Conservation (phyloP, 345 rosid species). For the Eutrema yunnanense region DNA sequence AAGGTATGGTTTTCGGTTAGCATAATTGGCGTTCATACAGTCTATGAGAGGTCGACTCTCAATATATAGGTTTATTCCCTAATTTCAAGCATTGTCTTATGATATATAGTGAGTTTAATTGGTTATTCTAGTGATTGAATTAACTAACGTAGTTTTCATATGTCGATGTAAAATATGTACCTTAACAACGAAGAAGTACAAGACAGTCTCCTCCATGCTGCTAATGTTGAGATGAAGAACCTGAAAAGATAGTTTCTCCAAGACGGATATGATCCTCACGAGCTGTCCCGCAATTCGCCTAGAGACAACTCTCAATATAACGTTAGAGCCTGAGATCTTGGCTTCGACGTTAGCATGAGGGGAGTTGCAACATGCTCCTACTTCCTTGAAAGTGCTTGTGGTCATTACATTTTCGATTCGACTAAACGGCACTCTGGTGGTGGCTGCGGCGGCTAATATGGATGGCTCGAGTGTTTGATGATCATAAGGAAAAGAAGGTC, state of each 20-base stretch:
- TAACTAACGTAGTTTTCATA: not conserved
- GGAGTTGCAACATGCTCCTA: conserved; percentile 75
- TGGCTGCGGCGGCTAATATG: not conserved
- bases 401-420: conserved; percentile 28
- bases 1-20: not conserved
- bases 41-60: not conserved
- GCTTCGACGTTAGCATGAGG: conserved; percentile 89
- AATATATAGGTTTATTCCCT: not conserved
- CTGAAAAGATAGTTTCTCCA: conserved; percentile 75
- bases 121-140: not conserved
- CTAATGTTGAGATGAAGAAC: conserved; percentile 81
- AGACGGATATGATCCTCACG: conserved; percentile 56
- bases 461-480: conserved; percentile 30
- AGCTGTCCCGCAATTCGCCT: conserved; percentile 56
- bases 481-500: conserved; percentile 31
- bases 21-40: not conserved
- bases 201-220: conserved; percentile 89
- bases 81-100: not conserved
- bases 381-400: conserved; percentile 35
- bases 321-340: conserved; percentile 78
- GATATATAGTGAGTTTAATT: not conserved
- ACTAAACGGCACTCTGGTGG: conserved; percentile 14
- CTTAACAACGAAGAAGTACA: conserved; percentile 80
- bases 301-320: conserved; percentile 56
- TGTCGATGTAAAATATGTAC: conserved; percentile 32